Conservation (phyloP, 768 basidiomycete genomes). For the Sistotremastrum niveocremeum region DNA sequence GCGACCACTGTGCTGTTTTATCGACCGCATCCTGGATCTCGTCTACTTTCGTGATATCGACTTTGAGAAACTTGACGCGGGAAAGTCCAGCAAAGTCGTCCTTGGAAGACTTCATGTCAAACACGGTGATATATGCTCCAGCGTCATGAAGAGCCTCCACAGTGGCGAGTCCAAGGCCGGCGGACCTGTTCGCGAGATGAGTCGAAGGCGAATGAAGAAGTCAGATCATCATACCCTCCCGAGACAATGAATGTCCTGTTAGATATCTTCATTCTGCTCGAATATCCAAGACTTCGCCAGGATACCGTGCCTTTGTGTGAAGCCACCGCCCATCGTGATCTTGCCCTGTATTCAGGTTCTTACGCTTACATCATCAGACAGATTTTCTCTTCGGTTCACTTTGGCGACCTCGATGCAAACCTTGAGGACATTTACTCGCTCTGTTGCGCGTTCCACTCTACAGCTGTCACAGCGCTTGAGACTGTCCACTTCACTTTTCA, state of each 20-base stretch:
- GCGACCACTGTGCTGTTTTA: conserved; percentile 3
- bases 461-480: too few relatives aligned
- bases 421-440: too few relatives aligned
- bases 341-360: too few relatives aligned
- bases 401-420: too few relatives aligned
- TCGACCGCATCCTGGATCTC: conserved; percentile 9
- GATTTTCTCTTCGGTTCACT: too few relatives aligned
- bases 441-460: too few relatives aligned
- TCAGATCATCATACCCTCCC: conserved; percentile 3
- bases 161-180: conserved; percentile 9
- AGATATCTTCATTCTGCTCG: conserved; percentile 4
- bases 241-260: conserved; percentile 8
- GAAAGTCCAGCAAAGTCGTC: neutral
- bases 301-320: too few relatives aligned
- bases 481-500: too few relatives aligned
- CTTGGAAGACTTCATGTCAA: conserved; percentile 9
- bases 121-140: conserved; percentile 8
- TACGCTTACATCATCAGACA: too few relatives aligned
- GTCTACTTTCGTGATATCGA: conserved; percentile 10
- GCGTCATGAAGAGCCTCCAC: neutral
- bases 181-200: conserved; percentile 28
- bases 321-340: too few relatives aligned
- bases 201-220: conserved; percentile 7
- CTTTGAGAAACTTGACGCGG: conserved; percentile 1
- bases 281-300: too few relatives aligned